Conservation (phyloP, 345 rosid species). For the Eutrema japonicum region DNA sequence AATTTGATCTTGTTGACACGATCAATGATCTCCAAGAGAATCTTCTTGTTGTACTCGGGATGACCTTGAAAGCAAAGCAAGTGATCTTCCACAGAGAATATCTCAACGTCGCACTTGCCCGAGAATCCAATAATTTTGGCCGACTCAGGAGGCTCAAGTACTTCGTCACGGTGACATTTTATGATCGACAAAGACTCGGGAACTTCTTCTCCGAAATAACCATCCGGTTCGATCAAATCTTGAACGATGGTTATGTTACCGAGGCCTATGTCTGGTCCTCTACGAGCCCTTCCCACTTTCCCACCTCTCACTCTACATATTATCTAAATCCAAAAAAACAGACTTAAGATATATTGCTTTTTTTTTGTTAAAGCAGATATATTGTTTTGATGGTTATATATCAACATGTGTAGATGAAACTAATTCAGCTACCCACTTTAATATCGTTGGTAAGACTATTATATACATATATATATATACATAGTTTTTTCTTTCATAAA, state of each 20-base stretch:
- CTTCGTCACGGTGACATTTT: slow-evolving; percentile 80
- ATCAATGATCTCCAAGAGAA: slow-evolving; percentile 63
- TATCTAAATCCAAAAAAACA: slow-evolving; percentile 44
- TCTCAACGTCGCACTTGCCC: slow-evolving; percentile 71
- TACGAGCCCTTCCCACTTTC: slow-evolving; percentile 58
- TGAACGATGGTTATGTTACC: slow-evolving; percentile 59
- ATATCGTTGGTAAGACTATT: too few species aligned
- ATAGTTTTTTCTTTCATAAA: too few species aligned
- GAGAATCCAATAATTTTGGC: slow-evolving; percentile 74
- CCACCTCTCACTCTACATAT: slow-evolving; percentile 78
- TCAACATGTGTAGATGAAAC: background rate
- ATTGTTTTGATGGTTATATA: background rate
- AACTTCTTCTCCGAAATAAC: slow-evolving; percentile 43
- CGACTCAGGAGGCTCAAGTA: slow-evolving; percentile 65
- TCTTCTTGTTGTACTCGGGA: slow-evolving; percentile 79
- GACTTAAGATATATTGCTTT: background rate
- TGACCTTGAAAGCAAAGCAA: slow-evolving; percentile 84
- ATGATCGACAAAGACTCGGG: slow-evolving; percentile 57
- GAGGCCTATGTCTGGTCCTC: slow-evolving; percentile 78
- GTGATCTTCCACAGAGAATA: slow-evolving; percentile 57
- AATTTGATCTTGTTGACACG: slow-evolving; percentile 54
- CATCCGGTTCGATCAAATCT: slow-evolving; percentile 38
- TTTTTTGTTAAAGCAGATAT: too few species aligned
- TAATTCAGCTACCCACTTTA: too few species aligned
- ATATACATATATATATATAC: too few species aligned